Conservation (phyloP, 306 rosid species). For the Malus fusca region DNA sequence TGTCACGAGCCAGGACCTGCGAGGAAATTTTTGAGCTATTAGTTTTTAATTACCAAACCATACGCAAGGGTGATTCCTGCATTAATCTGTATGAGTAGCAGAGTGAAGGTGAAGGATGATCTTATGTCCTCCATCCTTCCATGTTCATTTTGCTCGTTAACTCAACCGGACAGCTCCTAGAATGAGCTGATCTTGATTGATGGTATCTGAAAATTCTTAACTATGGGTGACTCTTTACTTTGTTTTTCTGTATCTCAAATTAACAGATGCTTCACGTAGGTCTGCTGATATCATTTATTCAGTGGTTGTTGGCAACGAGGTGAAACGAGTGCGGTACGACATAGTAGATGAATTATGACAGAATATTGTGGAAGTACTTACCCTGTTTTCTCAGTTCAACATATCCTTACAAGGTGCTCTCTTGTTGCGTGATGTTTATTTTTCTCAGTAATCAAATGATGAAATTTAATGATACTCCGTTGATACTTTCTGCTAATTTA, state of each 20-base stretch:
- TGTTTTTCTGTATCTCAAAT: background rate
- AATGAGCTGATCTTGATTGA: background rate
- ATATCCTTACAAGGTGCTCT: background rate
- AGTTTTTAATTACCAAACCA: constrained; percentile 16
- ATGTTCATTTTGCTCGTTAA: background rate
- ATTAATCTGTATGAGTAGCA: background rate
- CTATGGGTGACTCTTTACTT: background rate
- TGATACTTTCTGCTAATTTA: background rate
- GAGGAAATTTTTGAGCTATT: constrained; percentile 17
- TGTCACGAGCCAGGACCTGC: constrained; percentile 91
- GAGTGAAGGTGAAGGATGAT: background rate
- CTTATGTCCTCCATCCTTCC: background rate
- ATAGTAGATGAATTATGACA: background rate
- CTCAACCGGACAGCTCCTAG: background rate
- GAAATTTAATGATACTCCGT: background rate
- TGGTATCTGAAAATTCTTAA: background rate
- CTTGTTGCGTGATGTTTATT: background rate
- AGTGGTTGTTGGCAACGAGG: background rate
- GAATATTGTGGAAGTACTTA: background rate
- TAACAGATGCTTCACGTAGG: background rate
- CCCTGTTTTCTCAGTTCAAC: background rate
- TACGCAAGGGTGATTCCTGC: background rate
- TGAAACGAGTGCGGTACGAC: too few species aligned
- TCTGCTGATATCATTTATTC: background rate
- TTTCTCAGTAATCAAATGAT: background rate